A percentile compares a stretch with the other conserved stretches of the same genome.
Evolutionary conservation across 768 basidiomycete genomes (phyloP).

Genomic region (Strobilomyces dryophilus): DNA sequence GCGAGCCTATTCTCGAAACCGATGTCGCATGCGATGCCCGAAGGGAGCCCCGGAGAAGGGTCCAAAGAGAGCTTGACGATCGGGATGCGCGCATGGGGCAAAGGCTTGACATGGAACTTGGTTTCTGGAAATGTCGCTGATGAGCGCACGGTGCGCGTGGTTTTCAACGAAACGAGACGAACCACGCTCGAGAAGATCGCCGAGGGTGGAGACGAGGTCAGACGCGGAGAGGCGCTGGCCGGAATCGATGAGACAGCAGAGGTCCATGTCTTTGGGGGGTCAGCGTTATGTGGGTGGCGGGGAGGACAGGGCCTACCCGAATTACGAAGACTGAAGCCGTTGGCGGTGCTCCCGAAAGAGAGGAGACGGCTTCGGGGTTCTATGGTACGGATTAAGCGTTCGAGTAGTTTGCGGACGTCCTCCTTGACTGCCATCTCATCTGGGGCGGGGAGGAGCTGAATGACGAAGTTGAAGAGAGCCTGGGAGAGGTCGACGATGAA

Average conservation of each 20-base stretch:
- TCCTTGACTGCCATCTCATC: conserved; percentile 95
- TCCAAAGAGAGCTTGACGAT: conserved; percentile 96
- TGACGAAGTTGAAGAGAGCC: conserved; percentile 89
- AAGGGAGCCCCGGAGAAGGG: conserved; percentile 74
- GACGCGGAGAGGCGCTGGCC: conserved; percentile 73
- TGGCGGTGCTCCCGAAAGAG: conserved; percentile 95
- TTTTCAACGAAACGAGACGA: conserved; percentile 27
- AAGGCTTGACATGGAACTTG: conserved; percentile 92
- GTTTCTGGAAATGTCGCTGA: conserved; percentile 60
- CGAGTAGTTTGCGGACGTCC: conserved; percentile 90
- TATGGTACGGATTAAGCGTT: conserved; percentile 92
- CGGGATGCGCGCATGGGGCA: conserved; percentile 96
- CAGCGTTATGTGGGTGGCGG: conserved; percentile 3
- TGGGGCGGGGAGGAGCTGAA: conserved; percentile 83
- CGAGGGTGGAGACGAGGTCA: conserved; percentile 92
- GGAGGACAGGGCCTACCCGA: conserved; percentile 55
- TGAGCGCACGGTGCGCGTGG: conserved; percentile 11
- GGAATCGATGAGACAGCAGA: conserved; percentile 94
- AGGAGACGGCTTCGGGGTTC: conserved; percentile 87
- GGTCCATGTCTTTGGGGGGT: conserved; percentile 81
- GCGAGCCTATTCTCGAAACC: conserved; percentile 98
- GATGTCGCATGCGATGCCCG: conserved; percentile 96
- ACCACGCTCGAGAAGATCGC: conserved; percentile 92
- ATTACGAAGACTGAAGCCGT: conserved; percentile 94
- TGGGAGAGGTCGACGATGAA: conserved; percentile 79